Conservation (phyloP, 768 basidiomycete genomes). For the Trametes punicea region DNA sequence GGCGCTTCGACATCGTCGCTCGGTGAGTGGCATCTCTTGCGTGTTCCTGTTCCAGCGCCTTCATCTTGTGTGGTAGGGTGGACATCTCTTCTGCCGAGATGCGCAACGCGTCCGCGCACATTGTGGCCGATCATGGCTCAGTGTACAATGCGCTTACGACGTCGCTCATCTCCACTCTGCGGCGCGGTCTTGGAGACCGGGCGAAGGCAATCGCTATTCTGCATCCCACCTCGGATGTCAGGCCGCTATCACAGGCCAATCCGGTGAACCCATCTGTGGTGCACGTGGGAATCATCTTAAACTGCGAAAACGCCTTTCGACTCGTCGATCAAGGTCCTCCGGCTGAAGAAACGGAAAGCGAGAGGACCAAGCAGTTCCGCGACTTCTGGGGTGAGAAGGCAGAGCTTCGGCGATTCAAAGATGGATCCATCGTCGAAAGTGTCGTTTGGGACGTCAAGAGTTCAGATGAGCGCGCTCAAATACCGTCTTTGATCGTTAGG, state of each 20-base stretch:
- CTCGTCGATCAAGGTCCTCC: slow-evolving; percentile 92
- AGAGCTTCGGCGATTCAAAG: slow-evolving; percentile 92
- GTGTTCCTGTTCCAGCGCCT: not conserved
- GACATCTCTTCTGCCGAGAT: slow-evolving; percentile 49
- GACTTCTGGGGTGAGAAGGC: slow-evolving; percentile 90
- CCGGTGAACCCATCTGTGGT: slow-evolving; percentile 49
- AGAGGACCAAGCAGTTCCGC: slow-evolving; percentile 59
- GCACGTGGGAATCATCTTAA: slow-evolving; percentile 73
- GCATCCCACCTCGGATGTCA: slow-evolving; percentile 43
- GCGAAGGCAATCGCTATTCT: slow-evolving; percentile 62
- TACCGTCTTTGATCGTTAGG: slow-evolving; percentile 70
- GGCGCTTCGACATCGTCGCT: slow-evolving; percentile 72
- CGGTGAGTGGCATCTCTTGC: slow-evolving; percentile 40
- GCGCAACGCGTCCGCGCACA: slow-evolving; percentile 41
- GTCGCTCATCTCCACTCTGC: slow-evolving; percentile 47
- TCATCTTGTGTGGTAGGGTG: slow-evolving; percentile 39
- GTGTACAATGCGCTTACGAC: slow-evolving; percentile 52
- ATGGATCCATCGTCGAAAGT: slow-evolving; percentile 87
- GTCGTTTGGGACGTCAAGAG: slow-evolving; percentile 95
- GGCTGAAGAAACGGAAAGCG: slow-evolving; percentile 56
- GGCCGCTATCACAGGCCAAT: slow-evolving; percentile 51
- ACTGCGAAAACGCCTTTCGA: slow-evolving; percentile 69
- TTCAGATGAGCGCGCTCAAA: slow-evolving; percentile 72
- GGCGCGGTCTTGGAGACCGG: slow-evolving; percentile 72
- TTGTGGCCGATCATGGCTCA: slow-evolving; percentile 59